These are phyloP conservation scores for Rhytidhysteron rufulum DNA, from an alignment of 2,329 filamentous ascomycete species.

Conservation along the genomic window DNA sequence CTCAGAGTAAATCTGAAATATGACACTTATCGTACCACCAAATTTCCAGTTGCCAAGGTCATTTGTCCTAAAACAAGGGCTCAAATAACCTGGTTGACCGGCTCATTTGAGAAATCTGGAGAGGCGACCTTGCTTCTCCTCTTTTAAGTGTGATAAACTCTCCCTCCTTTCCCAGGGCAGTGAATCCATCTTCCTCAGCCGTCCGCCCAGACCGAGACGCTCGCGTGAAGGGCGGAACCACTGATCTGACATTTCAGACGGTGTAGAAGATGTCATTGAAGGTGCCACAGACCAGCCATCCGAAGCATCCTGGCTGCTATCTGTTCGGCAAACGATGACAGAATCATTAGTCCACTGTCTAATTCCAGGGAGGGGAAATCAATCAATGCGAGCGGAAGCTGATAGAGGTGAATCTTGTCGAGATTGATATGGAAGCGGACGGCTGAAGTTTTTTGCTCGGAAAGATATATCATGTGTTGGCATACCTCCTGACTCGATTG, in stretches of 20 bases:
- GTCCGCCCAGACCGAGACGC: constrained; percentile 33
- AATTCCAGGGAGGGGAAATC: too few relatives aligned
- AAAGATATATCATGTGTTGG: too few relatives aligned
- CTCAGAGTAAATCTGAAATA: too few relatives aligned
- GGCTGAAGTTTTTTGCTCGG: constrained; percentile 10
- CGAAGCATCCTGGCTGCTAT: constrained; percentile 10
- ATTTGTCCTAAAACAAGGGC: too few relatives aligned
- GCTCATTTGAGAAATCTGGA: neutral
- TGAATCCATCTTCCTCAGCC: constrained; percentile 27
- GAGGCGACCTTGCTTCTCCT: constrained; percentile 7
- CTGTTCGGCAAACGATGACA: too few relatives aligned
- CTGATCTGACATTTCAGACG: constrained; percentile 32
- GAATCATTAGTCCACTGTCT: too few relatives aligned
- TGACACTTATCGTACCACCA: too few relatives aligned
- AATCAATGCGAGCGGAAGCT: constrained; percentile 4
- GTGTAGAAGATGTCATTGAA: constrained; percentile 19
- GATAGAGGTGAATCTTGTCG: neutral
- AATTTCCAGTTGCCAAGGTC: too few relatives aligned
- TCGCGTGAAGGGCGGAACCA: constrained; percentile 34
- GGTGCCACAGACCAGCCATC: constrained; percentile 15
- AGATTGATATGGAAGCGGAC: constrained; percentile 8
- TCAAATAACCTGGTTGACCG: too few relatives aligned
- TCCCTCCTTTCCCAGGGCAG: constrained; percentile 36
- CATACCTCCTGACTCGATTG: too few relatives aligned
- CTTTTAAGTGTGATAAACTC: too few relatives aligned